Conservation (phyloP, 2,329 filamentous ascomycete genomes). For the Penicillium freii region DNA sequence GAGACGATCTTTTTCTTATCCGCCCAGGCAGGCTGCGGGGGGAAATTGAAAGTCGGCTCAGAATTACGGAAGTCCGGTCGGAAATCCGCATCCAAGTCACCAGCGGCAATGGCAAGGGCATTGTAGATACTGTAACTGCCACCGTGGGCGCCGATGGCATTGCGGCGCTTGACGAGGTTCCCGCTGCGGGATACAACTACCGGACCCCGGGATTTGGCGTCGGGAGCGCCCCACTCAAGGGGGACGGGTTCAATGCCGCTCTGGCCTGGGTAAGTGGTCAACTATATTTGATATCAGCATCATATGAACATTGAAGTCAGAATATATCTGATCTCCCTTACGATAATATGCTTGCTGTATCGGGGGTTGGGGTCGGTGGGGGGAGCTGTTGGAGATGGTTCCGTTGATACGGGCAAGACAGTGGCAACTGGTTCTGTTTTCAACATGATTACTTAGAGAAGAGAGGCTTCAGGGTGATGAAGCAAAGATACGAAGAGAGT, state of each 20-base stretch:
- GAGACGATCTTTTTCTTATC: constrained; percentile 93
- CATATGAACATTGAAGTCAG: not conserved
- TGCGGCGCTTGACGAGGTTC: constrained; percentile 35
- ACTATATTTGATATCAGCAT: constrained; percentile 25
- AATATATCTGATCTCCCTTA: constrained; percentile 16
- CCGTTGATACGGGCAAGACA: constrained; percentile 2
- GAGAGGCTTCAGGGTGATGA: no score
- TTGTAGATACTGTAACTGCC: constrained; percentile 97
- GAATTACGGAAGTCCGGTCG: constrained; percentile 78
- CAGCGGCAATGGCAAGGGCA: constrained; percentile 86
- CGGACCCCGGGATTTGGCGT: constrained; percentile 74
- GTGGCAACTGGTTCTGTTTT: constrained; percentile 21
- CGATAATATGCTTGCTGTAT: constrained; percentile 38
- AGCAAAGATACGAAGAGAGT: not conserved
- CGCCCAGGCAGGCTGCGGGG: constrained; percentile 84
- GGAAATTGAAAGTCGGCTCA: constrained; percentile 85
- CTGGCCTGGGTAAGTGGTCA: constrained; percentile 88
- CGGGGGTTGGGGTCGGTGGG: constrained; percentile 23
- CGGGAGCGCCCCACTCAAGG: constrained; percentile 80
- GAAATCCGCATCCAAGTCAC: constrained; percentile 80
- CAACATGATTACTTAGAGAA: constrained; percentile 15
- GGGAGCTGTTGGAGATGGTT: constrained; percentile 21
- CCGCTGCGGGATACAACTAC: constrained; percentile 67
- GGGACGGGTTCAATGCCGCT: constrained; percentile 88
- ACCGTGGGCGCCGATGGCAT: constrained; percentile 69